Evolutionary conservation across 106 monocot species (phyloP).

Genomic region (Cymbidium sinense): DNA sequence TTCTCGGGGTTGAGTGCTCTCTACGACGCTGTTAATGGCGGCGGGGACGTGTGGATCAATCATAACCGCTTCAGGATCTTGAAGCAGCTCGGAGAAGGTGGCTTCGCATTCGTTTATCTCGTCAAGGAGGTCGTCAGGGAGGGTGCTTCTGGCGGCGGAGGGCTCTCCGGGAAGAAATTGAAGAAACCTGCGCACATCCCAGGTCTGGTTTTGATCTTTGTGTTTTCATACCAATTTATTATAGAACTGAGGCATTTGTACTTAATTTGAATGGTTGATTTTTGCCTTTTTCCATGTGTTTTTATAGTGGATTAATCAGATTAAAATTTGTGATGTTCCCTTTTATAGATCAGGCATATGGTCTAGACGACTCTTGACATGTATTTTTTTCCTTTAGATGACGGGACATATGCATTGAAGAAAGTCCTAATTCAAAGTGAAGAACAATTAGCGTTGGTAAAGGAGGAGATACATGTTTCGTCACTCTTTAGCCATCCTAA

Average conservation of each 20-base stretch:
- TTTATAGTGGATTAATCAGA: neutral
- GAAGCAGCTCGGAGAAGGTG: constrained; percentile 89
- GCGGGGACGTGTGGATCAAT: constrained; percentile 97
- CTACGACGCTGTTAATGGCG: constrained; percentile 77
- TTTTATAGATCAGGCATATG: neutral
- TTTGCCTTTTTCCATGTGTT: neutral
- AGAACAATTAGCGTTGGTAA: constrained; percentile 87
- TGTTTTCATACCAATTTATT: neutral
- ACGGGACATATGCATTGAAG: constrained; percentile 92
- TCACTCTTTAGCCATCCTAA: constrained; percentile 85
- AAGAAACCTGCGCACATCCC: constrained; percentile 58
- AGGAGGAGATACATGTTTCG: constrained; percentile 84
- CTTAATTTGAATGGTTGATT: neutral
- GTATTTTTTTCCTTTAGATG: constrained; percentile 33
- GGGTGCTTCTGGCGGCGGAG: neutral
- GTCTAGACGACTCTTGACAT: neutral
- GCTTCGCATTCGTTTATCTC: constrained; percentile 87
- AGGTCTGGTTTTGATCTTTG: constrained; percentile 25
- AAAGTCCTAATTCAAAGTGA: constrained; percentile 81
- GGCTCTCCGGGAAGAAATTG: constrained; percentile 33
- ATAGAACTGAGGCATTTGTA: neutral
- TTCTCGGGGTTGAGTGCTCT: constrained; percentile 85
- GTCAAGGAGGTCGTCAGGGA: constrained; percentile 65
- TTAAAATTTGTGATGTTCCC: neutral
- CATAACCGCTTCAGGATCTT: constrained; percentile 83